A percentile compares a stretch with the other conserved stretches of the same genome.
phyloP scores from a whole-genome alignment of 495 filamentous ascomycete genomes.

The Cercophora scortea region DNA sequence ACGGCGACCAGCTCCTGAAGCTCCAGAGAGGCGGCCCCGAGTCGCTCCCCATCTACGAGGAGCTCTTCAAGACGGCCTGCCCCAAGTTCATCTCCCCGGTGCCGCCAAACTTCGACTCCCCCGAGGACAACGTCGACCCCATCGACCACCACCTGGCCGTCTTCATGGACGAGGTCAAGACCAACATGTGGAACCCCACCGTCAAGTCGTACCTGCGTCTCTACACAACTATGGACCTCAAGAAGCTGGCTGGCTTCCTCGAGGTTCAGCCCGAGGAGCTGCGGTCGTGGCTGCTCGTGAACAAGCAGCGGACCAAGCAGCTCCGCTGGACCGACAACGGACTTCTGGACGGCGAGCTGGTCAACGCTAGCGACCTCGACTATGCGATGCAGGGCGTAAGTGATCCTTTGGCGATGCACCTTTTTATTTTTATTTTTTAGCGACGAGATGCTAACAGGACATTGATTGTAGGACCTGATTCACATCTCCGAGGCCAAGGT shows the following conservation, averaged over 20 bases:
- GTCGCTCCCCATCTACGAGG: slow-evolving; percentile 89
- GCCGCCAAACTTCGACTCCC: slow-evolving; percentile 93
- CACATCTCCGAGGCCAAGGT: slow-evolving; percentile 99
- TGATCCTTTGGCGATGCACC: slow-evolving; percentile 21
- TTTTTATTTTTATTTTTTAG: not conserved
- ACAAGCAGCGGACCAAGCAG: slow-evolving; percentile 97
- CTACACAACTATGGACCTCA: slow-evolving; percentile 98
- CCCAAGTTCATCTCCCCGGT: slow-evolving; percentile 99
- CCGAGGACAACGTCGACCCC: slow-evolving; percentile 88
- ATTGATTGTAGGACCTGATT: slow-evolving; percentile 65
- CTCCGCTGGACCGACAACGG: slow-evolving; percentile 87
- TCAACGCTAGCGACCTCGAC: slow-evolving; percentile 86
- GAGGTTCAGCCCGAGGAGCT: slow-evolving; percentile 91
- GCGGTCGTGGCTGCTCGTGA: slow-evolving; percentile 82
- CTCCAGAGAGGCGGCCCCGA: slow-evolving; percentile 94
- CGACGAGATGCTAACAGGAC: slow-evolving; percentile 15
- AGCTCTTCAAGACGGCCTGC: slow-evolving; percentile 90
- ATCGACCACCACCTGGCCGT: slow-evolving; percentile 93
- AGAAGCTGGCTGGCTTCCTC: slow-evolving; percentile 95
- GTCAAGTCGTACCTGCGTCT: slow-evolving; percentile 97
- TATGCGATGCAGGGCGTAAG: slow-evolving; percentile 89
- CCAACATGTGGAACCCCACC: slow-evolving; percentile 89
- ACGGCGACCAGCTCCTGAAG: slow-evolving; percentile 90
- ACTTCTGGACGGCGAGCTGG: slow-evolving; percentile 83
- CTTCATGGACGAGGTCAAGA: slow-evolving; percentile 99